Evolutionary conservation across 129 eudicot genomes (phyloP).

Genomic region (Flaveria brownii): DNA sequence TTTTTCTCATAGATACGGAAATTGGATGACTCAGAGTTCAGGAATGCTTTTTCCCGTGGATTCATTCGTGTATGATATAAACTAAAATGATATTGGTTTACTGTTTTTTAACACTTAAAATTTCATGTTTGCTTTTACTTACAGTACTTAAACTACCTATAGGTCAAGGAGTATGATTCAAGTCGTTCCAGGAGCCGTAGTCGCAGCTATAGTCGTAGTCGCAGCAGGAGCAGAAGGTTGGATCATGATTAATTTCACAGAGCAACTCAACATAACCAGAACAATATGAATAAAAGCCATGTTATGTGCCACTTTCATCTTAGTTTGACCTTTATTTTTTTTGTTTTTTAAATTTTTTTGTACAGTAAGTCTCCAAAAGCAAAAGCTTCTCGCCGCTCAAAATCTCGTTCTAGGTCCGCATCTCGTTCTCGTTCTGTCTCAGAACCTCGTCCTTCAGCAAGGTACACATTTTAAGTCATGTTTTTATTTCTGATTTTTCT

Average conservation of each 20-base stretch:
- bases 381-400: conserved; percentile 79
- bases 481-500: neutral
- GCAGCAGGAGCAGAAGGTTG: conserved; percentile 77
- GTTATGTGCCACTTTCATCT: neutral
- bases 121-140: neutral
- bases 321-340: neutral
- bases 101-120: neutral
- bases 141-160: neutral
- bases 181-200: conserved; percentile 86
- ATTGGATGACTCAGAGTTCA: conserved; percentile 87
- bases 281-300: neutral
- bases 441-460: conserved; percentile 57
- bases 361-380: conserved; percentile 84
- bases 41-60: conserved; percentile 76
- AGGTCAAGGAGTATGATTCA: conserved; percentile 90
- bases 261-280: neutral
- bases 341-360: neutral
- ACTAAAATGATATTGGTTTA: neutral
- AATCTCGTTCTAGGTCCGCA: conserved; percentile 76
- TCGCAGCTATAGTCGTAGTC: conserved; percentile 55
- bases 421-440: conserved; percentile 59
- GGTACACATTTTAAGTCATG: conserved; percentile 39
- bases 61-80: conserved; percentile 63
- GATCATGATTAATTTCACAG: conserved; percentile 6
- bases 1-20: conserved; percentile 63